A percentile compares a stretch with the other conserved stretches of the same genome.
Conservation (phyloP, 148 eudicot species). For the Nyssa sinensis region DNA sequence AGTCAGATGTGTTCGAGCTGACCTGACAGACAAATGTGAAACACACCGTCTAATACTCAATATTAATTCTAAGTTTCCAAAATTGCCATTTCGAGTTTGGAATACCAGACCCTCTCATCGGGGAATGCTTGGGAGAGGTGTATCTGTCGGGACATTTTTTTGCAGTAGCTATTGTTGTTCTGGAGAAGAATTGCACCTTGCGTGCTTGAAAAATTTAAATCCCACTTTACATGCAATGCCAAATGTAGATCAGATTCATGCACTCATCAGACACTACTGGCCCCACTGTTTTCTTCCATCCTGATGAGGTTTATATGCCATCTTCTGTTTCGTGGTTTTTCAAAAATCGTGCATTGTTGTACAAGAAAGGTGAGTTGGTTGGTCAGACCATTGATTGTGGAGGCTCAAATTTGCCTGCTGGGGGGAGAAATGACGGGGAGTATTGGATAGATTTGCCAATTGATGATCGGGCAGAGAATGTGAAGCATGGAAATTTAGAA, state of each 20-base stretch:
- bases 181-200: conserved; percentile 40
- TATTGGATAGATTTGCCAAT: conserved; percentile 84
- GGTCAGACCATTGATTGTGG: conserved; percentile 56
- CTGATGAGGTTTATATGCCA: conserved; percentile 71
- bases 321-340: conserved; percentile 90
- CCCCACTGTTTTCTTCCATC: conserved; percentile 84
- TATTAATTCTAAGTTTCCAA: conserved; percentile 24
- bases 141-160: conserved; percentile 67
- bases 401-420: conserved; percentile 78
- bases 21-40: conserved; percentile 70
- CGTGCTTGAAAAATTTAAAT: conserved; percentile 68
- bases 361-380: conserved; percentile 26
- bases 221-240: conserved; percentile 60
- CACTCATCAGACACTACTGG: conserved; percentile 80
- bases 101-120: conserved; percentile 65
- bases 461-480: conserved; percentile 39
- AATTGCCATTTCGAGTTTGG: conserved; percentile 57
- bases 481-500: conserved; percentile 62
- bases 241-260: conserved; percentile 67
- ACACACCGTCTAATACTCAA: conserved; percentile 37
- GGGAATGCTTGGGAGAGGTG: conserved; percentile 70
- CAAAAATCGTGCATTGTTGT: conserved; percentile 64
- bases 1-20: conserved; percentile 76
- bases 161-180: conserved; percentile 43
- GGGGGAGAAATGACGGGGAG: conserved; percentile 61